Base-by-base conservation (phyloP, 2,329 filamentous ascomycete genomes). In the Aspergillus tanneri region DNA sequence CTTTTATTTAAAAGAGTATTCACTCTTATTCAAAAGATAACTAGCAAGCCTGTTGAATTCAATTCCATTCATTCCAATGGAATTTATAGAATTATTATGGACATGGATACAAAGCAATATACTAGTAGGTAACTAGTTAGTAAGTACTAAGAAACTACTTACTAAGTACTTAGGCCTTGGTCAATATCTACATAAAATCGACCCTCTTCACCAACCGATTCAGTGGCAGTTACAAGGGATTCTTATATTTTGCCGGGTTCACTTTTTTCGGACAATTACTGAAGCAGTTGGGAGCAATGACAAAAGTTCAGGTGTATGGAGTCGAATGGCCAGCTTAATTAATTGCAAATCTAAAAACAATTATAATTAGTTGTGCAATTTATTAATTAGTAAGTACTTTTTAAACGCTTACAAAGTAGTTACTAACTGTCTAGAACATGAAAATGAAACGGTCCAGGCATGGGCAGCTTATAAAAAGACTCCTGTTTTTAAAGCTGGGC, bases 191-290 rank as follows among this genome's bases (percentile, higher is more conserved):
- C 35, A 25, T 16, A 35, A 51, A 23, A 44, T 51, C 36, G 49
- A 51, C 19, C 40, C 44, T 16, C 14, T 18, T 35, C 24, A 41
- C 12, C 43, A 35, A 40, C 23, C 23, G 22, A 5, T 16, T 6
- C 40, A 38, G 36, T 51, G 44, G 49, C 49, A 51, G 10, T 21
- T 51, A 16, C 32, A 47, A 40, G 21, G 45, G 40, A 44, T 51
- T 24, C 27, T 51, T 35, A 23, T 52, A 16, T 52, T 52, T 24
- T 45, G 45, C 24, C 35, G 41, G 16, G 40, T 52, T 19, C 41
- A 52, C 38, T 48, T 52, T 21, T 30, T 36, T 38, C 35, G 41
- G 11, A 40, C 40, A 19, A 46, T 52, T 38, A n/a, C n/a, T n/a
- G n/a, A n/a, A n/a, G n/a, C n/a, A n/a, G n/a, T n/a, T 30, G 41